Percentiles rank a stretch among this genome's conserved stretches.
Evolutionary conservation across 1,139 yeast genomes (phyloP).

Genomic region (Blastobotrys proliferans): DNA sequence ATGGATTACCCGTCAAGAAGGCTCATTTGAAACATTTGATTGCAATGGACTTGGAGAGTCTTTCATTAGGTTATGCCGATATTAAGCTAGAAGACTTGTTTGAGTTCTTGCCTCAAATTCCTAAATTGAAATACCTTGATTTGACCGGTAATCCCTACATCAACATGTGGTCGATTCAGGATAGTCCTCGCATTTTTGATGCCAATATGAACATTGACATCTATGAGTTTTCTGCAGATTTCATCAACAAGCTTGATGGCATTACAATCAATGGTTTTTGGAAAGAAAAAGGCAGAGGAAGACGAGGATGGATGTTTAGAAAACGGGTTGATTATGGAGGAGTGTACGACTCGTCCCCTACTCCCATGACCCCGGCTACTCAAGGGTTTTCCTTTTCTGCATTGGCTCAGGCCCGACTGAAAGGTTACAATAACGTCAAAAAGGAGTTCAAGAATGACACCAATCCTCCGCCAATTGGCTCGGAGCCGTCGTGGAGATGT

Average conservation of each 20-base stretch:
- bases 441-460: background rate
- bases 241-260: slow-evolving; percentile 29
- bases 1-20: slow-evolving; percentile 66
- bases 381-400: slow-evolving; percentile 28
- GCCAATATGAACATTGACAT: slow-evolving; percentile 36
- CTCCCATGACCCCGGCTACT: slow-evolving; percentile 11
- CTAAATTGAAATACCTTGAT: slow-evolving; percentile 42
- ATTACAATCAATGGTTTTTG: slow-evolving; percentile 31
- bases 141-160: slow-evolving; percentile 48
- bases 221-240: slow-evolving; percentile 39
- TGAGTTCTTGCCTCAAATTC: slow-evolving; percentile 42
- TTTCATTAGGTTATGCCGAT: slow-evolving; percentile 58
- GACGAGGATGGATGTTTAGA: slow-evolving; percentile 64
- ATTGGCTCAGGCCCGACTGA: slow-evolving; percentile 25
- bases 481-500: slow-evolving; percentile 27
- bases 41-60: slow-evolving; percentile 50
- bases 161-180: slow-evolving; percentile 52
- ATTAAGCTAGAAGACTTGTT: slow-evolving; percentile 49
- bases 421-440: slow-evolving; percentile 1
- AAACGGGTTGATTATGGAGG: slow-evolving; percentile 11
- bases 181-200: slow-evolving; percentile 42
- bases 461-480: slow-evolving; percentile 13
- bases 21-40: slow-evolving; percentile 54
- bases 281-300: slow-evolving; percentile 62
- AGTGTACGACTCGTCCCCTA: slow-evolving; percentile 1